Percentiles rank a stretch among this genome's conserved stretches.
Conservation (phyloP, 2,329 filamentous ascomycete species). For the Trichoderma citrinoviride region DNA sequence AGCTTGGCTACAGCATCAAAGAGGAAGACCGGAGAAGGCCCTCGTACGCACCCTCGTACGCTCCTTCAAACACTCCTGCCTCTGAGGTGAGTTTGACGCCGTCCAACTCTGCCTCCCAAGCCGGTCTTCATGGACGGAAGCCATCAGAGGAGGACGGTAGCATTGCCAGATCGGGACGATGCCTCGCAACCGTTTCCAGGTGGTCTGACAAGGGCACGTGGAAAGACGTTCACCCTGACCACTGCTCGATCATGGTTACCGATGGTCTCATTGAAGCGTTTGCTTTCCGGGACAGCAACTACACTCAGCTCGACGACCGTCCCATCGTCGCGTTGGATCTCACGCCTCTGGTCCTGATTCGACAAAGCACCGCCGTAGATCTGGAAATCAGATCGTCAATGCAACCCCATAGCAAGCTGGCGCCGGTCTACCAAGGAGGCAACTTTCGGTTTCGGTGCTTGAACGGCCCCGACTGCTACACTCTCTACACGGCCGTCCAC, state of each 20-base stretch:
- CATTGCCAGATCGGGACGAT: slow-evolving; percentile 35
- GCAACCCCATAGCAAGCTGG: slow-evolving; percentile 67
- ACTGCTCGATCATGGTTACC: slow-evolving; percentile 55
- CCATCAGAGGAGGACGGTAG: slow-evolving; percentile 41
- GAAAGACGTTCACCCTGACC: slow-evolving; percentile 54
- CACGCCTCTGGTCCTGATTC: slow-evolving; percentile 84
- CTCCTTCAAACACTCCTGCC: slow-evolving; percentile 45
- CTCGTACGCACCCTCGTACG: slow-evolving; percentile 25
- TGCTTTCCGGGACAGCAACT: slow-evolving; percentile 34
- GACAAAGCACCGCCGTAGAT: slow-evolving; percentile 87
- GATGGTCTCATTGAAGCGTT: slow-evolving; percentile 60
- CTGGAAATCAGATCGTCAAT: slow-evolving; percentile 90
- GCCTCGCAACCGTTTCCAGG: slow-evolving; percentile 56
- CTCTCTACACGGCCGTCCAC: slow-evolving; percentile 83
- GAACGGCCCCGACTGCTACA: slow-evolving; percentile 72
- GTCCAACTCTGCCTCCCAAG: slow-evolving; percentile 79
- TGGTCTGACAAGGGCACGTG: slow-evolving; percentile 62
- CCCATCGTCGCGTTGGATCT: slow-evolving; percentile 73
- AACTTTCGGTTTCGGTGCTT: slow-evolving; percentile 90
- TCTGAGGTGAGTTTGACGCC: slow-evolving; percentile 66
- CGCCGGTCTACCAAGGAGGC: slow-evolving; percentile 56
- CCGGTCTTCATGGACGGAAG: slow-evolving; percentile 52
- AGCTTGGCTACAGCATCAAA: slow-evolving; percentile 56
- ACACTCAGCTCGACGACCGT: slow-evolving; percentile 33
- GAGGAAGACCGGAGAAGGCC: slow-evolving; percentile 28